Evolutionary conservation across 2,329 filamentous ascomycete genomes (phyloP).

Genomic region (Hypoxylon sp.): DNA sequence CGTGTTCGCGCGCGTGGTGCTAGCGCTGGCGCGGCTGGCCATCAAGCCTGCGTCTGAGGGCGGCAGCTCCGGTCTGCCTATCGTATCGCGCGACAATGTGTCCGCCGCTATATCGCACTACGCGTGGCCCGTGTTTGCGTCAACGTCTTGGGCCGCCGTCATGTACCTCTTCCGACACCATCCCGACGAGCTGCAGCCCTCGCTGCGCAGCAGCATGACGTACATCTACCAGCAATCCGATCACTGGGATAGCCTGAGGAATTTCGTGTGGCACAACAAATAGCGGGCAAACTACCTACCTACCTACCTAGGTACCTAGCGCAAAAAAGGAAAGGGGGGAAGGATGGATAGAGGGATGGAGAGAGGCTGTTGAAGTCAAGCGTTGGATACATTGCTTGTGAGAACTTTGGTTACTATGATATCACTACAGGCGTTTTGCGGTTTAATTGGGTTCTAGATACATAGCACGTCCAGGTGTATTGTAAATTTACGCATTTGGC

Average conservation of each 20-base stretch:
- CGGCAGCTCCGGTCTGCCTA: constrained; percentile 61
- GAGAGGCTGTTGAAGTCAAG: background rate
- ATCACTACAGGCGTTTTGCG: constrained; percentile 38
- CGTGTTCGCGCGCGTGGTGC: constrained; percentile 90
- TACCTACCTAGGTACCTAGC: background rate
- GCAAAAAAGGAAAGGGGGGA: background rate
- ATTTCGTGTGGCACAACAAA: constrained; percentile 88
- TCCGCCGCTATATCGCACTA: constrained; percentile 71
- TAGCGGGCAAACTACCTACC: constrained; percentile 48
- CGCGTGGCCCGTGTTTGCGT: constrained; percentile 94
- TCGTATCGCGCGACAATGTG: constrained; percentile 64
- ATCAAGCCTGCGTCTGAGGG: constrained; percentile 72
- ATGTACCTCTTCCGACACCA: constrained; percentile 97
- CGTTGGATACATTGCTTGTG: background rate
- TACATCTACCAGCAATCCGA: constrained; percentile 96
- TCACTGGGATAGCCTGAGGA: constrained; percentile 88
- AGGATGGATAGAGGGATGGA: background rate
- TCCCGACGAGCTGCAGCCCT: constrained; percentile 91
- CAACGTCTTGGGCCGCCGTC: constrained; percentile 89
- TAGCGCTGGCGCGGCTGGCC: constrained; percentile 86
- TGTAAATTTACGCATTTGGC: constrained; percentile 13
- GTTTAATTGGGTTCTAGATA: constrained; percentile 15
- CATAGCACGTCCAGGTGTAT: constrained; percentile 16
- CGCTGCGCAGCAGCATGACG: constrained; percentile 93
- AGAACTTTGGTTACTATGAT: constrained; percentile 7